Percentiles rank a stretch among this genome's conserved stretches.
phyloP scores from a whole-genome alignment of 2,329 filamentous ascomycete genomes.

The Sclerotinia borealis region DNA sequence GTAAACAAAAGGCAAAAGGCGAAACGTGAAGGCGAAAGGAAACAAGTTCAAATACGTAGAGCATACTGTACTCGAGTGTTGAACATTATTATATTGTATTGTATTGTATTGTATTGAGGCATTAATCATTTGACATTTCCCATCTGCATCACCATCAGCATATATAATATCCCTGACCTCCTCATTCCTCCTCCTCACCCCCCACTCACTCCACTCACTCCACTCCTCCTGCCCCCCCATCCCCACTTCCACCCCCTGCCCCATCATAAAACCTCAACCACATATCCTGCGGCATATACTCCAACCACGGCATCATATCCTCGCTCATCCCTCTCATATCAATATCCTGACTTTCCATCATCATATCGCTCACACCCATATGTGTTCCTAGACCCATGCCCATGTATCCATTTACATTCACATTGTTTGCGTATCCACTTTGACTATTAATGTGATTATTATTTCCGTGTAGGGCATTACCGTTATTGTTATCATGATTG shows the following conservation, averaged over 20 bases:
- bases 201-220: no score
- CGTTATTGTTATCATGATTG: neutral
- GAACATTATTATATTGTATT: no score
- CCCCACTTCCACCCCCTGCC: neutral
- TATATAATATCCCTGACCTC: no score
- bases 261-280: slow-evolving; percentile 49
- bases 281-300: slow-evolving; percentile 64
- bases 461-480: neutral
- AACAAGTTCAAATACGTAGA: no score
- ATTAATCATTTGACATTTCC: no score
- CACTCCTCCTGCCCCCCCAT: neutral
- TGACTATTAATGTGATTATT: neutral
- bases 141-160: no score
- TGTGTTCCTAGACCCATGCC: slow-evolving; percentile 27
- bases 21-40: no score
- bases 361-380: slow-evolving; percentile 42
- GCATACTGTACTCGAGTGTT: no score
- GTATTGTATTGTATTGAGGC: no score
- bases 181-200: neutral
- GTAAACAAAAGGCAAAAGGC: no score
- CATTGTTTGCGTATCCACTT: neutral
- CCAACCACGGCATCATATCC: slow-evolving; percentile 70
- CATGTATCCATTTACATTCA: slow-evolving; percentile 17
- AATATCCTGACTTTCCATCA: slow-evolving; percentile 72
- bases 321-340: slow-evolving; percentile 64